These are phyloP conservation scores for Acidiella bohemica DNA, from an alignment of 495 filamentous ascomycete species.

Conservation along the genomic window DNA sequence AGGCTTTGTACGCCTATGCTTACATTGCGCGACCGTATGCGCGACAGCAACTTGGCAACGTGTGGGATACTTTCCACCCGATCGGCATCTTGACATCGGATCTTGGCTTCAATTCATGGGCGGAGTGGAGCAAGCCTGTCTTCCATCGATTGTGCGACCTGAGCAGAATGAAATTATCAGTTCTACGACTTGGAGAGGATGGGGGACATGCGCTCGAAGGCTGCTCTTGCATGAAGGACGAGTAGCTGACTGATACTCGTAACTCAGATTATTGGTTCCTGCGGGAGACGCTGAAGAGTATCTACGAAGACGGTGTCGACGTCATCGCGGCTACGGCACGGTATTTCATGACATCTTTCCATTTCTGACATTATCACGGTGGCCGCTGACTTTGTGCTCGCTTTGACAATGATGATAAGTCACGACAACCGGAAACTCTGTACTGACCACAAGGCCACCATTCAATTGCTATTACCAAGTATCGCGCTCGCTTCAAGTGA, in stretches of 20 bases:
- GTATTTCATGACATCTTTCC: constrained; percentile 14
- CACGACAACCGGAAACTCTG: background rate
- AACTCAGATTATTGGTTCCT: too few species aligned
- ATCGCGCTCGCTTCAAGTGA: too few species aligned
- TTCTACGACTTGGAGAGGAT: too few species aligned
- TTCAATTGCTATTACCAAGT: too few species aligned
- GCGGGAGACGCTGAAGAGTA: constrained; percentile 22
- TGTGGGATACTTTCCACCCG: constrained; percentile 25
- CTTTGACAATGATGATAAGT: constrained; percentile 4
- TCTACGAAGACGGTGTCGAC: constrained; percentile 22
- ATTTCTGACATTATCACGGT: background rate
- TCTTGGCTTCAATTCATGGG: constrained; percentile 23
- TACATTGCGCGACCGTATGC: constrained; percentile 23
- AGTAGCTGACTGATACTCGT: too few species aligned
- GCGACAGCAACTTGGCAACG: constrained; percentile 21
- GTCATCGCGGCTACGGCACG: constrained; percentile 23
- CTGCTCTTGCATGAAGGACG: too few species aligned
- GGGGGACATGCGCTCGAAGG: too few species aligned
- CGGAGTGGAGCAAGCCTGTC: constrained; percentile 16
- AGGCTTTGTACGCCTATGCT: constrained; percentile 13
- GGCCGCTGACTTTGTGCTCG: background rate
- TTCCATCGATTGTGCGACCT: constrained; percentile 21
- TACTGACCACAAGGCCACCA: too few species aligned
- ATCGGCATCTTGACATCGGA: constrained; percentile 16
- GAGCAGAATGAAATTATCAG: too few species aligned